Conservation (phyloP, 768 basidiomycete genomes). For the Boletus speciosus region DNA sequence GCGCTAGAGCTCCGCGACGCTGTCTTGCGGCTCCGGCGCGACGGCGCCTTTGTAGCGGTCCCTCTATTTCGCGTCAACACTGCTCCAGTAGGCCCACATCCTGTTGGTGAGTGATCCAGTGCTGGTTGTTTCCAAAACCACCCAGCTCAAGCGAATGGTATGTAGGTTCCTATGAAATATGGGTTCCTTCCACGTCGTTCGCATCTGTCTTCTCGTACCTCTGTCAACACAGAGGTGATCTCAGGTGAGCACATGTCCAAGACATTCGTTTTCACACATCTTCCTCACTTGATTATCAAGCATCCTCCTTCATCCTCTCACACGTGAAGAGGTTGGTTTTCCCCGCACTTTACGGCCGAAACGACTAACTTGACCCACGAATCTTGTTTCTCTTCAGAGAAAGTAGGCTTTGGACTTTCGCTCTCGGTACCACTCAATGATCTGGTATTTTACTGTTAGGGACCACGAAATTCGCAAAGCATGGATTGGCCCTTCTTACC, state of each 20-base stretch:
- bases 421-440: background rate
- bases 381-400: slow-evolving; percentile 35
- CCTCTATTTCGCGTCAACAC: slow-evolving; percentile 70
- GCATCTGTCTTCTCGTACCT: slow-evolving; percentile 75
- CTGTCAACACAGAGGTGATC: slow-evolving; percentile 57
- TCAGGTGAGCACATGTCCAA: slow-evolving; percentile 47
- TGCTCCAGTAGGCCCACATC: slow-evolving; percentile 71
- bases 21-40: slow-evolving; percentile 63
- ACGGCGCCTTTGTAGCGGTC: slow-evolving; percentile 78
- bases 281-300: slow-evolving; percentile 34
- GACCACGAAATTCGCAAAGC: slow-evolving; percentile 69
- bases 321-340: slow-evolving; percentile 58
- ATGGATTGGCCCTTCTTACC: slow-evolving; percentile 72
- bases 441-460: slow-evolving; percentile 30
- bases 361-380: background rate
- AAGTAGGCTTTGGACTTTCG: slow-evolving; percentile 36
- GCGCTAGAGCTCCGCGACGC: slow-evolving; percentile 70
- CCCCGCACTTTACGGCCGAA: background rate
- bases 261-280: background rate
- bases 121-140: background rate
- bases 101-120: slow-evolving; percentile 50
- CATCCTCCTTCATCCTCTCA: slow-evolving; percentile 71
- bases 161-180: slow-evolving; percentile 76
- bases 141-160: background rate
- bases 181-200: slow-evolving; percentile 75